Conservation (phyloP, 768 basidiomycete species). For the Trametes cinnabarina region DNA sequence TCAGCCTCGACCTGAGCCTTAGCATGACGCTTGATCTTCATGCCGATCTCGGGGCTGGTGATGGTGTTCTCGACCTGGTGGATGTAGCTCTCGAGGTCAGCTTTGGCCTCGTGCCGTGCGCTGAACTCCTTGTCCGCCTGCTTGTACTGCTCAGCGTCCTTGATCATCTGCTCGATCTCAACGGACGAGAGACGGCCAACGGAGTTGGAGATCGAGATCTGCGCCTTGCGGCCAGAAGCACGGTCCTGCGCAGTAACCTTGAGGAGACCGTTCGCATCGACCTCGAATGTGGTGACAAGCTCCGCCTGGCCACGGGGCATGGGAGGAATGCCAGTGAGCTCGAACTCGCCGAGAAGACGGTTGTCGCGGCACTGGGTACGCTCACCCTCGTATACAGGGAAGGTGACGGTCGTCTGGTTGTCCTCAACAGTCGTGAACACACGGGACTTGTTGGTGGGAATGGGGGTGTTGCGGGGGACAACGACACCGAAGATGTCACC, state of each 20-base stretch:
- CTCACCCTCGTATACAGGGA: slow-evolving; percentile 99
- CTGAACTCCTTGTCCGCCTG: slow-evolving; percentile 97
- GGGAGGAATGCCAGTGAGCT: slow-evolving; percentile 97
- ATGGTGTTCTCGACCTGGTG: slow-evolving; percentile 97
- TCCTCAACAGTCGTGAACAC: slow-evolving; percentile 99
- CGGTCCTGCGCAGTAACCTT: slow-evolving; percentile 99
- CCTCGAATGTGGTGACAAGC: slow-evolving; percentile 98
- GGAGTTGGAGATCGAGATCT: slow-evolving; percentile 77
- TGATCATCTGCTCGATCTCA: slow-evolving; percentile 99
- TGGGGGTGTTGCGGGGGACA: slow-evolving; percentile 98
- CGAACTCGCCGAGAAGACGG: slow-evolving; percentile 98
- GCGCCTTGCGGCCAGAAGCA: slow-evolving; percentile 98
- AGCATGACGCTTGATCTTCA: slow-evolving; percentile 98
- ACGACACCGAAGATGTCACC: slow-evolving; percentile 99
- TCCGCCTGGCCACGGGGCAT: slow-evolving; percentile 99
- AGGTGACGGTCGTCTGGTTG: slow-evolving; percentile 99
- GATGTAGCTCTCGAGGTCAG: slow-evolving; percentile 96
- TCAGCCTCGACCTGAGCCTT: slow-evolving; percentile 94
- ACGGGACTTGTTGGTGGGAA: slow-evolving; percentile 98
- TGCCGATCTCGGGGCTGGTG: slow-evolving; percentile 92
- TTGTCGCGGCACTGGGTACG: slow-evolving; percentile 99
- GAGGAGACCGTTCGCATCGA: slow-evolving; percentile 98
- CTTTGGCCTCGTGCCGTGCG: slow-evolving; percentile 95
- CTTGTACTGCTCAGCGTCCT: slow-evolving; percentile 98
- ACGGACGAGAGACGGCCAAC: slow-evolving; percentile 96